A percentile compares a stretch with the other conserved stretches of the same genome.
Evolutionary conservation across 306 rosid species (phyloP).

Genomic region (Sicyos edulis): DNA sequence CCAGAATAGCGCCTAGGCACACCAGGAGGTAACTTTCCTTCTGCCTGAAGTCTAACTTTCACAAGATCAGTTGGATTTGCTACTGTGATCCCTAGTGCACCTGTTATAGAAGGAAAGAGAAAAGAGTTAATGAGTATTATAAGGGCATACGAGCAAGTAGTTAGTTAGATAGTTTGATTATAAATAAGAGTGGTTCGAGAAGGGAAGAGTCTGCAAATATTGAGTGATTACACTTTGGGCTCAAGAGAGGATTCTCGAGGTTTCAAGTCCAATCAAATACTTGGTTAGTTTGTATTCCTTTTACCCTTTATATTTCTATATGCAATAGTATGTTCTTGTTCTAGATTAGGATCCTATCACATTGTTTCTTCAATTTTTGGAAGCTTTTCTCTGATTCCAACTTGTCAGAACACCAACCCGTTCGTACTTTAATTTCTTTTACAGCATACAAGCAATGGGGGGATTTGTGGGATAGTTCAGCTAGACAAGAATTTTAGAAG

Average conservation of each 20-base stretch:
- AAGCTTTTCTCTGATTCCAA: background rate
- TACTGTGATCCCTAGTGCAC: constrained; percentile 69
- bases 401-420: background rate
- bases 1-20: constrained; percentile 91
- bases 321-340: no score
- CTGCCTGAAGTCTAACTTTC: constrained; percentile 93
- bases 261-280: no score
- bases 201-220: no score
- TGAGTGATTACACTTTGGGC: no score
- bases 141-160: no score
- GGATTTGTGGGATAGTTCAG: background rate
- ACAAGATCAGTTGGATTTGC: constrained; percentile 99
- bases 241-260: no score
- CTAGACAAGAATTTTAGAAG: background rate
- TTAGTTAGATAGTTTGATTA: no score
- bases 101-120: constrained; percentile 29
- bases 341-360: background rate
- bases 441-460: background rate
- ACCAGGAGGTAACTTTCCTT: constrained; percentile 83
- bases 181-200: no score
- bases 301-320: no score
- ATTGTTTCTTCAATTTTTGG: background rate
- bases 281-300: no score
- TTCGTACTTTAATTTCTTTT: background rate
- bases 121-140: background rate